Conservation (phyloP, 2,329 filamentous ascomycete genomes). For the Exophiala oligosperma region DNA sequence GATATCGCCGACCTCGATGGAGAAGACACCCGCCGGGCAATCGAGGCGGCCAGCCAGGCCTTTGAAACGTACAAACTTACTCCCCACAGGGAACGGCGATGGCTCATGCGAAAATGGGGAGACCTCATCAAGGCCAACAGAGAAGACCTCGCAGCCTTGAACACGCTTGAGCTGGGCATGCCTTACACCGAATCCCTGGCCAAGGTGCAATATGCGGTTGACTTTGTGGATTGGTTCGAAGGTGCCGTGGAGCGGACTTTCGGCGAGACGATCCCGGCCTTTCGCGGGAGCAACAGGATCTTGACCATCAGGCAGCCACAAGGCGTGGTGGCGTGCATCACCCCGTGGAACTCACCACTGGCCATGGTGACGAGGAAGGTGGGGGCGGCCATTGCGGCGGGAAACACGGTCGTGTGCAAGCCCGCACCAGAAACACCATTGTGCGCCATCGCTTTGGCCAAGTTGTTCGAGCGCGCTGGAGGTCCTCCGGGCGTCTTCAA, state of each 20-base stretch:
- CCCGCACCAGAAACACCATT: constrained; percentile 91
- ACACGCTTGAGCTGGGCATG: constrained; percentile 62
- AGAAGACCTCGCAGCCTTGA: constrained; percentile 42
- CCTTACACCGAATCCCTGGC: constrained; percentile 50
- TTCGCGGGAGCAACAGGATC: constrained; percentile 17
- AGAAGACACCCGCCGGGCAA: background rate
- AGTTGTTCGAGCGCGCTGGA: constrained; percentile 35
- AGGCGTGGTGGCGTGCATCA: constrained; percentile 41
- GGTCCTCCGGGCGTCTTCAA: constrained; percentile 69
- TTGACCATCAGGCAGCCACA: constrained; percentile 33
- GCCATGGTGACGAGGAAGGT: constrained; percentile 30
- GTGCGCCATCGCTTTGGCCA: constrained; percentile 65
- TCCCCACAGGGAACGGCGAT: constrained; percentile 14
- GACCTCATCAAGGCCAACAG: constrained; percentile 25
- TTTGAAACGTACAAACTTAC: constrained; percentile 4
- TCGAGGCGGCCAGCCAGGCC: background rate
- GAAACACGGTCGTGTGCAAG: constrained; percentile 87
- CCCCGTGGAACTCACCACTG: constrained; percentile 41
- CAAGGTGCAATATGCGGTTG: constrained; percentile 47
- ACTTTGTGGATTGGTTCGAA: constrained; percentile 15
- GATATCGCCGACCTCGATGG: constrained; percentile 9
- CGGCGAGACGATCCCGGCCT: constrained; percentile 23
- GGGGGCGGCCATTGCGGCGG: constrained; percentile 40
- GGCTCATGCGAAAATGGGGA: constrained; percentile 23
- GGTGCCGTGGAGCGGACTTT: background rate